Conservation (phyloP, 768 basidiomycete genomes). For the Neoboletus brunneissimus region DNA sequence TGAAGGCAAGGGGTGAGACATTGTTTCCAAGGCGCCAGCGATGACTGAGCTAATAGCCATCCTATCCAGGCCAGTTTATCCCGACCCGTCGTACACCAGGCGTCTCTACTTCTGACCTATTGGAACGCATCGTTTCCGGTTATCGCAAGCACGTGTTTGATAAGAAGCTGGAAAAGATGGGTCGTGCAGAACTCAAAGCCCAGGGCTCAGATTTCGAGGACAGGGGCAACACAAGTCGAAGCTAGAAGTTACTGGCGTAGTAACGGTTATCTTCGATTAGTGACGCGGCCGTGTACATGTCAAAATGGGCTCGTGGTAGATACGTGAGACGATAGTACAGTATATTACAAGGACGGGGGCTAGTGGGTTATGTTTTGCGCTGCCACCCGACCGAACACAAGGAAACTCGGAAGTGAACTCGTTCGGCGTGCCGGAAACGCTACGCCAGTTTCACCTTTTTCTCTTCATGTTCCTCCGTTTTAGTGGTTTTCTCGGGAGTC, state of each 20-base stretch:
- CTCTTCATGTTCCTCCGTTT: constrained; percentile 14
- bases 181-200: constrained; percentile 65
- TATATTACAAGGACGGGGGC: constrained; percentile 8
- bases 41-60: not conserved
- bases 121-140: constrained; percentile 87
- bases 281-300: not conserved
- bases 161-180: constrained; percentile 86
- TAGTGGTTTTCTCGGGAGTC: not conserved
- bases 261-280: no score
- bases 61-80: constrained; percentile 76
- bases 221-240: constrained; percentile 4
- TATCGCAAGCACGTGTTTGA: constrained; percentile 88
- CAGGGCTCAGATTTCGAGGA: constrained; percentile 40
- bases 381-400: not conserved
- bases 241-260: not conserved
- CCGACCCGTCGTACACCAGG: constrained; percentile 95
- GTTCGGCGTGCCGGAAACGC: not conserved
- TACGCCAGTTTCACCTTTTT: constrained; percentile 24
- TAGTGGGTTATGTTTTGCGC: not conserved
- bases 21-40: not conserved
- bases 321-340: not conserved
- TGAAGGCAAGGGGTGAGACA: constrained; percentile 71
- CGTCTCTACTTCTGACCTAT: constrained; percentile 87
- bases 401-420: not conserved
- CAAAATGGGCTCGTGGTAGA: not conserved